phyloP scores from a whole-genome alignment of 176 grass and related monocot genomes.

The Ensete ventricosum region DNA sequence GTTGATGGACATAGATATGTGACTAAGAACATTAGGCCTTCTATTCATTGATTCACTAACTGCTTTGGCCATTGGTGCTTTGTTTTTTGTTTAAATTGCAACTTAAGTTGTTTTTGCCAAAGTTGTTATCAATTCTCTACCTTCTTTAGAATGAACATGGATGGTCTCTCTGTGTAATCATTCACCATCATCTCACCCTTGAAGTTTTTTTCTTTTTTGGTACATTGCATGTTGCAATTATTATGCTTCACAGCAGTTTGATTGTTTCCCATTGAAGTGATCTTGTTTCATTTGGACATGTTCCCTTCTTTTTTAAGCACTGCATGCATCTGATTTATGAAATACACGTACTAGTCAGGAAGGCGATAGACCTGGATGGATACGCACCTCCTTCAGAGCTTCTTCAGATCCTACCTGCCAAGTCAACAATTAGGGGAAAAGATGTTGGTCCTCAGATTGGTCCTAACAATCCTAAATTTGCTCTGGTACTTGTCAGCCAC shows the following conservation, averaged over 20 bases:
- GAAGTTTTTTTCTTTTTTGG: neutral
- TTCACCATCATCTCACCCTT: neutral
- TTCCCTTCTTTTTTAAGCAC: neutral
- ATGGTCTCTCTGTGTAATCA: neutral
- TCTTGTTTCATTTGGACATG: neutral
- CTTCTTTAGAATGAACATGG: neutral
- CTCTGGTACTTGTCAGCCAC: slow-evolving; percentile 40
- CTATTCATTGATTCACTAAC: no score
- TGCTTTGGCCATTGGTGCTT: neutral
- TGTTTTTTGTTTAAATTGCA: neutral
- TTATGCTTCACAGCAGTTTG: neutral
- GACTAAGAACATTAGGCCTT: no score
- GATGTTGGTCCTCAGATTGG: slow-evolving; percentile 72
- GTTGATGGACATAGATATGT: no score
- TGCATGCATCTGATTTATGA: neutral
- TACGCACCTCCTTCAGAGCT: slow-evolving; percentile 77
- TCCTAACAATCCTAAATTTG: slow-evolving; percentile 77
- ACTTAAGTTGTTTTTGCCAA: neutral
- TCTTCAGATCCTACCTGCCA: slow-evolving; percentile 79
- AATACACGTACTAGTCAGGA: slow-evolving; percentile 50
- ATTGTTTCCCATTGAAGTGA: neutral
- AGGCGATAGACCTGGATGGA: slow-evolving; percentile 55
- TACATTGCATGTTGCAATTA: no score
- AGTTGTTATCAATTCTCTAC: neutral
- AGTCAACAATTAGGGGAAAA: slow-evolving; percentile 75